phyloP scores from a whole-genome alignment of 2,329 filamentous ascomycete species.

The Penicillium concentricum region DNA sequence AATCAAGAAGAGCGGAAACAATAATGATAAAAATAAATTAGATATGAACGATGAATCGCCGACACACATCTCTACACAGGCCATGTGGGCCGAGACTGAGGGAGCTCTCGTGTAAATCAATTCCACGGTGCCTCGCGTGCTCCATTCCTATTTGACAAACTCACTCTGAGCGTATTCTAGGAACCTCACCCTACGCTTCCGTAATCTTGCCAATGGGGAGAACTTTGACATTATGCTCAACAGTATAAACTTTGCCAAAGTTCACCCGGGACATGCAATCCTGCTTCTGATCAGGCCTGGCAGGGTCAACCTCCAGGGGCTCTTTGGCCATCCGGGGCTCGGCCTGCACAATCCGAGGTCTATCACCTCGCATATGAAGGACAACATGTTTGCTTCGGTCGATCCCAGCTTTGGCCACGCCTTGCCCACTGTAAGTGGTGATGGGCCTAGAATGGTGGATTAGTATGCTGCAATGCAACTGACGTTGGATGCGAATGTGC shows the following conservation, averaged over 20 bases:
- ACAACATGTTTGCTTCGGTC: constrained; percentile 39
- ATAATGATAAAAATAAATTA: not conserved
- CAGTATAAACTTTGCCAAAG: constrained; percentile 42
- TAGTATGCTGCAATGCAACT: not conserved
- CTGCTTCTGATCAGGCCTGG: constrained; percentile 23
- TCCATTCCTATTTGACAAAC: not conserved
- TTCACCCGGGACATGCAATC: constrained; percentile 40
- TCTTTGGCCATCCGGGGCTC: constrained; percentile 38
- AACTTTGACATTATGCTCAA: constrained; percentile 46
- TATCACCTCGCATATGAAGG: constrained; percentile 31
- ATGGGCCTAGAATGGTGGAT: constrained; percentile 34
- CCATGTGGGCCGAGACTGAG: not conserved
- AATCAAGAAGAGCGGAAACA: not conserved
- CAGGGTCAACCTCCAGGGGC: constrained; percentile 36
- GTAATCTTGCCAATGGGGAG: constrained; percentile 40
- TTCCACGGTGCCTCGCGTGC: not conserved
- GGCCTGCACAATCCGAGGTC: constrained; percentile 10
- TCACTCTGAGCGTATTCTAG: not conserved
- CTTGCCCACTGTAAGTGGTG: constrained; percentile 40
- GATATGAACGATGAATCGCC: not conserved
- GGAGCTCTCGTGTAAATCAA: not conserved
- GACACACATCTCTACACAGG: not conserved
- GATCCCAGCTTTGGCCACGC: constrained; percentile 38
- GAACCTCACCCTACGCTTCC: constrained; percentile 24
- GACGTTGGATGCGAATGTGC: not conserved